Percentiles rank a stretch among this genome's conserved stretches.
Evolutionary conservation across 2,329 filamentous ascomycete genomes (phyloP).

Genomic region (Pseudogymnoascus sp.): DNA sequence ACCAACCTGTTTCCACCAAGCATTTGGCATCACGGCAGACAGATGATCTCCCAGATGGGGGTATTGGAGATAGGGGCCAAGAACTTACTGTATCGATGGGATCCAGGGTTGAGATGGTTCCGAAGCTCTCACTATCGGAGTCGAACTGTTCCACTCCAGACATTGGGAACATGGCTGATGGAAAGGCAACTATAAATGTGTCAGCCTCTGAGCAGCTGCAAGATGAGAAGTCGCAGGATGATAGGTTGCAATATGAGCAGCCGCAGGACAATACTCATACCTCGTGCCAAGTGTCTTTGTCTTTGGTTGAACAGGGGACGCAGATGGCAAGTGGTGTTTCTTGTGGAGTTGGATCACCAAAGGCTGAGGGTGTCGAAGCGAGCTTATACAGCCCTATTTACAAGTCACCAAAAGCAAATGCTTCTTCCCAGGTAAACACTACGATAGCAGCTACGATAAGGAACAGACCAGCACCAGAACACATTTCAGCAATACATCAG

Average conservation of each 20-base stretch:
- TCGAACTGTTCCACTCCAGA: background rate
- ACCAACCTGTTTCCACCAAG: background rate
- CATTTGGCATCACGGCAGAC: background rate
- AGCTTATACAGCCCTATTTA: constrained; percentile 3
- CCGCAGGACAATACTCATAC: background rate
- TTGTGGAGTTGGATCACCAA: background rate
- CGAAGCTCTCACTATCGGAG: background rate
- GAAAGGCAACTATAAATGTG: background rate
- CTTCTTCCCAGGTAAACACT: background rate
- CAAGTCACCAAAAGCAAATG: background rate
- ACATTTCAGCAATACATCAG: background rate
- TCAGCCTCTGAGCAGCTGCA: background rate
- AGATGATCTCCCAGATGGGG: background rate
- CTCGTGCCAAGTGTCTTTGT: background rate
- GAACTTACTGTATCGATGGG: background rate
- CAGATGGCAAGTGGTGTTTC: background rate
- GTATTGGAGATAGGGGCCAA: background rate
- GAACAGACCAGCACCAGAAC: background rate
- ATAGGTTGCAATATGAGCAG: background rate
- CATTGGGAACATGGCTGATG: background rate
- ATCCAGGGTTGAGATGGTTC: background rate
- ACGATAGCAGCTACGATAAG: constrained; percentile 3
- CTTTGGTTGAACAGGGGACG: background rate
- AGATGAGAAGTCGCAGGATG: background rate
- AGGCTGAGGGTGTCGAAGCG: background rate